phyloP scores from a whole-genome alignment of 257 asterid genomes.

The Solanum chmielewskii region DNA sequence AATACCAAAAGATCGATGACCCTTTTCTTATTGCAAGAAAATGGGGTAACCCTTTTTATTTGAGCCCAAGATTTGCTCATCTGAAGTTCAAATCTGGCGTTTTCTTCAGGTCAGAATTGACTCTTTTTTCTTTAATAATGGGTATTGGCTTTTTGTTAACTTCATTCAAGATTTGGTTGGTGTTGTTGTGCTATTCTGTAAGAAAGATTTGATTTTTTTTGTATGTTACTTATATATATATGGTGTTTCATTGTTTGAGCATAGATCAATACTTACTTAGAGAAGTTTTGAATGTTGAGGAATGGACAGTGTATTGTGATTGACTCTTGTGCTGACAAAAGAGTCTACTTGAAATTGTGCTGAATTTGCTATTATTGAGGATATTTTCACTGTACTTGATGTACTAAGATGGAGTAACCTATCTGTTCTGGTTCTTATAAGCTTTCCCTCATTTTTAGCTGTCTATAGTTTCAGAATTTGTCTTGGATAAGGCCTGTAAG shows the following conservation, averaged over 20 bases:
- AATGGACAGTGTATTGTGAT: neutral
- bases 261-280: neutral
- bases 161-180: conserved; percentile 1
- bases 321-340: neutral
- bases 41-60: conserved; percentile 17
- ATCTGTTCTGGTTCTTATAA: neutral
- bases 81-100: conserved; percentile 31
- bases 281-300: neutral
- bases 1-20: conserved; percentile 10
- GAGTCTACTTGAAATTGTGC: neutral
- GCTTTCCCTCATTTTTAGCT: neutral
- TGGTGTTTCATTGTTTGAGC: neutral
- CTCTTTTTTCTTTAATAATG: neutral
- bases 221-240: neutral
- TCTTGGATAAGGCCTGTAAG: neutral
- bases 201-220: neutral
- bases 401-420: neutral
- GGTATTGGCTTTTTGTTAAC: neutral
- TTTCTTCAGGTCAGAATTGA: conserved; percentile 2
- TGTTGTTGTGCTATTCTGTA: neutral
- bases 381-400: neutral
- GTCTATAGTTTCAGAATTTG: neutral
- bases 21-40: conserved; percentile 17
- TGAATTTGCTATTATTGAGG: neutral
- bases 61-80: neutral